Conservation (phyloP, 176 grass and related monocot species). For the Triticum urartu region DNA sequence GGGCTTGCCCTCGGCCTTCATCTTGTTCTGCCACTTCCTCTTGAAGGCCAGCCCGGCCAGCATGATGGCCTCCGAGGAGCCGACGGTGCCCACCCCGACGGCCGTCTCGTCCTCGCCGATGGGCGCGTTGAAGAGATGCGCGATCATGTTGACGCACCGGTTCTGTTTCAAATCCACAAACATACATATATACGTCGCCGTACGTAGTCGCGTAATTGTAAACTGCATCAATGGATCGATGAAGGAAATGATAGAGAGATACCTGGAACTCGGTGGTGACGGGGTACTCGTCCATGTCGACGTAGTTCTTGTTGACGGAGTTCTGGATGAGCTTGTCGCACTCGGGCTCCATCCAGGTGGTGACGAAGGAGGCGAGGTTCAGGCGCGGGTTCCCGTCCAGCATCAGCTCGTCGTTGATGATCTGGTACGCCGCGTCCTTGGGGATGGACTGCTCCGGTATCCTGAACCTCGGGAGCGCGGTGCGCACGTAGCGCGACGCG, state of each 20-base stretch:
- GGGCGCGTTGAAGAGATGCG: slow-evolving; percentile 65
- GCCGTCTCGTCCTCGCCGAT: slow-evolving; percentile 78
- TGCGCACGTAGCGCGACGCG: slow-evolving; percentile 79
- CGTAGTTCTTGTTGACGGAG: slow-evolving; percentile 92
- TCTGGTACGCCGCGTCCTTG: slow-evolving; percentile 92
- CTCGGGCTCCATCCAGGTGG: slow-evolving; percentile 98
- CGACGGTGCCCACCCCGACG: slow-evolving; percentile 61
- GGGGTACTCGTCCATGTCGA: slow-evolving; percentile 99
- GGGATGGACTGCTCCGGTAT: slow-evolving; percentile 54
- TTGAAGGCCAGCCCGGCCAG: slow-evolving; percentile 77
- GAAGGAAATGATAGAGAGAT: background rate
- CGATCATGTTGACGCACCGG: slow-evolving; percentile 80
- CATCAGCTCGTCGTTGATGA: slow-evolving; percentile 96
- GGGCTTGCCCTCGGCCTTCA: slow-evolving; percentile 62
- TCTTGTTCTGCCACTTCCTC: slow-evolving; percentile 74
- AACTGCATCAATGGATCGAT: background rate
- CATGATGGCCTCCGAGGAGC: slow-evolving; percentile 87
- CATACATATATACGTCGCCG: too few species aligned
- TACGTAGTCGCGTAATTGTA: background rate
- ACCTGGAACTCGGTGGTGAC: slow-evolving; percentile 99
- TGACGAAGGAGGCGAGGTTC: slow-evolving; percentile 89
- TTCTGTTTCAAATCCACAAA: slow-evolving; percentile 38
- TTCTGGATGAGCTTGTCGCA: slow-evolving; percentile 84
- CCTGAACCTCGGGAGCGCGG: slow-evolving; percentile 58
- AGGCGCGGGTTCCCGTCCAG: slow-evolving; percentile 89